Evolutionary conservation across 2,329 filamentous ascomycete genomes (phyloP).

Genomic region (Aulographum hederae): DNA sequence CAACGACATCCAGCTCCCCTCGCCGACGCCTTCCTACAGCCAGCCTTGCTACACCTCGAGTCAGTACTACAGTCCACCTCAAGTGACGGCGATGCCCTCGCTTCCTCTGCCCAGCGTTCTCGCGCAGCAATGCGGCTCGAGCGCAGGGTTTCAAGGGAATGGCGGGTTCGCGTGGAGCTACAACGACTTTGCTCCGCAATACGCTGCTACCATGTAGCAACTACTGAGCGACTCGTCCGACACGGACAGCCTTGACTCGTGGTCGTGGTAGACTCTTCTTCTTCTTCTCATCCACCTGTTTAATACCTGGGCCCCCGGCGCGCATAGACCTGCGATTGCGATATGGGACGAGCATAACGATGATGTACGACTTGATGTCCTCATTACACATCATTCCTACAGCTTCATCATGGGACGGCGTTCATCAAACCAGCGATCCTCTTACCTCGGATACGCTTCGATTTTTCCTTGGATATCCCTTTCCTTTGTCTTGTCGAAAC

Average conservation of each 20-base stretch:
- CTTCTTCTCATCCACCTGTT: background rate
- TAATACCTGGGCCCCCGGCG: constrained; percentile 9
- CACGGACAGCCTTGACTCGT: too few relatives aligned
- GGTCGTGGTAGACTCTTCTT: background rate
- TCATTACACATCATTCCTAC: constrained; percentile 15
- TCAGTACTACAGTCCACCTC: constrained; percentile 63
- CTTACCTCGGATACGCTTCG: too few relatives aligned
- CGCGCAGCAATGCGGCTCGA: constrained; percentile 64
- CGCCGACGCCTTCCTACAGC: constrained; percentile 64
- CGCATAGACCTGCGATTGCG: constrained; percentile 20
- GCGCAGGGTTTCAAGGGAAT: constrained; percentile 41
- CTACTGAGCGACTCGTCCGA: constrained; percentile 27
- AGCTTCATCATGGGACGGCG: constrained; percentile 32
- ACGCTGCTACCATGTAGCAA: constrained; percentile 69
- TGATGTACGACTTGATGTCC: constrained; percentile 22
- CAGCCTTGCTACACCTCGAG: constrained; percentile 55
- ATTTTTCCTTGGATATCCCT: constrained; percentile 4
- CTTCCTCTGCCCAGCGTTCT: constrained; percentile 78
- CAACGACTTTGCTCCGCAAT: constrained; percentile 58
- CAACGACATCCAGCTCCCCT: constrained; percentile 56
- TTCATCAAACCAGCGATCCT: constrained; percentile 13
- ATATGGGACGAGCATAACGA: constrained; percentile 26
- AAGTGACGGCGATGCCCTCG: constrained; percentile 40
- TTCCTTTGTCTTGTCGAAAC: constrained; percentile 21
- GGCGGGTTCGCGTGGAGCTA: constrained; percentile 72